Evolutionary conservation across 805 yeast genomes (phyloP), one percentile per base, ranked within the genome.

Genomic region (Wickerhamomyces chambardii): DNA sequence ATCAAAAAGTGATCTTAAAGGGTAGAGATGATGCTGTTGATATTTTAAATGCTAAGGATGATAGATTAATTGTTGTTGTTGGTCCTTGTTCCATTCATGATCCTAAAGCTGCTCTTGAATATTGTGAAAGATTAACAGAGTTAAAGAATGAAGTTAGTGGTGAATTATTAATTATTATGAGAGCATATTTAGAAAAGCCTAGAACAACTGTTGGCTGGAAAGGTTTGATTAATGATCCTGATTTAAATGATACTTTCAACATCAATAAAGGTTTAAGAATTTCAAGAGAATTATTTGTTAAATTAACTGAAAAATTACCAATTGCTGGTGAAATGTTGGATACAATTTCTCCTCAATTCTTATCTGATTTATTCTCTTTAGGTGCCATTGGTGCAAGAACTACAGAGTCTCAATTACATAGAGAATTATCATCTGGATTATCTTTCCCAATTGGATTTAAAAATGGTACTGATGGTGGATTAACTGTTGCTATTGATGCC

Each of bases 311-410:
- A 44, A 63, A 69, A 52, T 59, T 90, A 38, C 97, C 98, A 36
- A 90, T 90, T 52, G 98, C 95, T 36, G 81, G 92, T 30, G 98
- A 90, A 65, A 92, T 90, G 98, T 76, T 90, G 61, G 98, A 90
- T 61, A 92, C 97, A 41, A 90, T 90, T 44, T 84, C 95, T 25
- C 98, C 98, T 15, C 98, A 90, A 70, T 90, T 73, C 72, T 72
- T 90, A 47, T 79, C 90, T 18, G 98, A 92, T 59, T 70, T 89
- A 49, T 71, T 90, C 46, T 82, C 95, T 25, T 78, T 90, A 47
- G 98, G 98, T 53, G 98, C 98, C 41, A 89, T 90, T 63, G 98
- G 98, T 56, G 98, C 98, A 38, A 81, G 98, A 69, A 90, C 98
- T 39, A 90, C 98, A 32, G 98, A 90, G 66, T 90, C 97, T 30